Percentiles rank a stretch among this genome's conserved stretches.
phyloP scores from a whole-genome alignment of 106 monocot species.

The Allium sativum region DNA sequence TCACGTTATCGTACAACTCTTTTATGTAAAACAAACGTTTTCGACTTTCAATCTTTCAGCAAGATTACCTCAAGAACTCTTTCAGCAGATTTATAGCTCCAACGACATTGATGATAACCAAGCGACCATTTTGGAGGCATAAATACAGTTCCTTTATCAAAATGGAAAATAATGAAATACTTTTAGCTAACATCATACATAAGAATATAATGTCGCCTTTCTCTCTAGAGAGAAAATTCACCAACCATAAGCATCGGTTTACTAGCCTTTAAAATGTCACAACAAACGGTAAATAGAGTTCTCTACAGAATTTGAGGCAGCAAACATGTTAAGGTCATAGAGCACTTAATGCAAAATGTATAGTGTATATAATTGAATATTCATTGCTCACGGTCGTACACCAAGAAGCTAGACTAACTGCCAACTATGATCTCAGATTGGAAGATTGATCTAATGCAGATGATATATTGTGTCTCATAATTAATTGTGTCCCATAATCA shows the following conservation, averaged over 20 bases:
- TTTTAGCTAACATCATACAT: too few species aligned
- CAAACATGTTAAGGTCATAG: background rate
- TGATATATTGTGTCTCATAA: too few species aligned
- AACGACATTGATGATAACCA: slow-evolving; percentile 95
- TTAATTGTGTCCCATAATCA: too few species aligned
- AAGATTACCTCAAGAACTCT: slow-evolving; percentile 70
- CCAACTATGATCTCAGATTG: too few species aligned
- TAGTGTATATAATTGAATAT: background rate
- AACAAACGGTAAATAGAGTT: background rate
- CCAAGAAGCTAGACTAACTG: too few species aligned
- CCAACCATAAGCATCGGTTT: background rate
- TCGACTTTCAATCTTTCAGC: too few species aligned
- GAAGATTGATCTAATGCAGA: too few species aligned
- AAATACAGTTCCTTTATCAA: slow-evolving; percentile 67
- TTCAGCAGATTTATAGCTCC: slow-evolving; percentile 74
- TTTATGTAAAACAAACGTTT: too few species aligned
- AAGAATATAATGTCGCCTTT: too few species aligned
- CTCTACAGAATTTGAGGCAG: background rate
- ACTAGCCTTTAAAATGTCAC: background rate
- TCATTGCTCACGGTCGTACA: too few species aligned
- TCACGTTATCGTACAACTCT: too few species aligned
- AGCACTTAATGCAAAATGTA: background rate
- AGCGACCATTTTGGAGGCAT: slow-evolving; percentile 99
- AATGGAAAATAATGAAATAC: background rate
- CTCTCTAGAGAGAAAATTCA: background rate